Evolutionary conservation across 208 protist genomes (phyloP), one percentile per base, ranked within the genome.

Genomic region (Leishmania mexicana): DNA sequence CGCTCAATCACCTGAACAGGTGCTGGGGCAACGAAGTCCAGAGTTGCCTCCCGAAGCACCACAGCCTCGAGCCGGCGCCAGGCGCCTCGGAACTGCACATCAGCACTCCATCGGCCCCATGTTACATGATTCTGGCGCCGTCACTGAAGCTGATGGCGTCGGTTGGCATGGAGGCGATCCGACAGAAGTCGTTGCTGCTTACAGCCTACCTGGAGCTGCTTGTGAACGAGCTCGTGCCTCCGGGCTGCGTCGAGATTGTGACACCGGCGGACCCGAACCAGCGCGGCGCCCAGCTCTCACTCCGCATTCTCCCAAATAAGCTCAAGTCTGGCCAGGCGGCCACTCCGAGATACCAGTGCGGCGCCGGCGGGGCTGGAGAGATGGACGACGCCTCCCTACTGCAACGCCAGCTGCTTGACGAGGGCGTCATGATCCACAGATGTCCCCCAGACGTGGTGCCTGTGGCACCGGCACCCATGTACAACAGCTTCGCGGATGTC

Each of bases 401-500:
- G 51, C 87, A 90, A 70, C 78, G 85, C 3, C 84, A 90, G 64
- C 83, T 97, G 72, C 68, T 88, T 45, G 86, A 89, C 17, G 58
- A 79, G 17, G 91, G 92, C n/a, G 81, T 96, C 31, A 86, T 94
- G 79, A 83, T 90, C 17, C 92, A 93, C 40, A 83, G 82, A 84
- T 85, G 82, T 42, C 76, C 89, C 24, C 91, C 94, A 31, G 88
- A 97, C 78, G 65, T 97, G 47, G 83, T 98, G 45, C 84, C 83
- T n/a, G 54, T 98, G 51, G 89, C 96, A 0, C 92, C 98, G 11
- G 88, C 88, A 38, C 96, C 98, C 10, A 83, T 99, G 65, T 99
- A 99, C 89, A 99, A 98, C 89, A 94, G 81, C 65, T 99, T 98
- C 82, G 75, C 64, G 49, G 98, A 99, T 79, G 91, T 99, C 21